Evolutionary conservation across 768 basidiomycete genomes (phyloP), one percentile per base, ranked within the genome.

Genomic region (Calocera viscosa): DNA sequence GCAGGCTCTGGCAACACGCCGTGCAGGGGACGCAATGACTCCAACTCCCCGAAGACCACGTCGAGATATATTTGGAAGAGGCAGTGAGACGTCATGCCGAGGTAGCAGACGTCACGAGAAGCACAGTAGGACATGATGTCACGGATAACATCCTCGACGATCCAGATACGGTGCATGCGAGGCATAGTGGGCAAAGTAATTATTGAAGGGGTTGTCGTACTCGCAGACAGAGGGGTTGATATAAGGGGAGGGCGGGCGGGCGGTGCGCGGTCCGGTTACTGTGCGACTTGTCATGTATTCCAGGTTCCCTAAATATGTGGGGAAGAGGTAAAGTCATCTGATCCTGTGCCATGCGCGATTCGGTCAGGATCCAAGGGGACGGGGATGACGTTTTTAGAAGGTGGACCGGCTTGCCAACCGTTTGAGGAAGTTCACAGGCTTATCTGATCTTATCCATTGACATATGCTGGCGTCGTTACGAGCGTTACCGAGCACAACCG

Each of bases 31-130:
- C 53, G 26, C 26, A 60, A 19, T 30, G 53, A 60, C 11, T 60
- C 53, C 30, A 60, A 5, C 53, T 60, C 53, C 14, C 53, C 53
- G 22, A 60, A 60, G 16, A 60, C 26, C 2, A 60, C 30, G 30
- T 60, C 53, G 53, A 60, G 53, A 32, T 60, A 60, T 60, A 60
- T 60, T 60, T 60, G 53, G 53, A 60, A 60, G 24, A 60, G 53
- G 53, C 53, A 60, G 19, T 30, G 53, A 26, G 14, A 60, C 53
- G 53, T 60, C 53, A 60, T 60, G 14, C 53, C 53, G 30, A 60
- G 53, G 30, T 32, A 8, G 53, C 14, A 14, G 30, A 60, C 22
- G 30, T 60, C 53, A 16, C 53, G 53, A 26, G 53, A 22, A 22
- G 53, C 53, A 32, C 14, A 60, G 53, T 60, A 60, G 24, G 26